Conservation (phyloP, 23 red algal species). For the Chondrus crispus region DNA sequence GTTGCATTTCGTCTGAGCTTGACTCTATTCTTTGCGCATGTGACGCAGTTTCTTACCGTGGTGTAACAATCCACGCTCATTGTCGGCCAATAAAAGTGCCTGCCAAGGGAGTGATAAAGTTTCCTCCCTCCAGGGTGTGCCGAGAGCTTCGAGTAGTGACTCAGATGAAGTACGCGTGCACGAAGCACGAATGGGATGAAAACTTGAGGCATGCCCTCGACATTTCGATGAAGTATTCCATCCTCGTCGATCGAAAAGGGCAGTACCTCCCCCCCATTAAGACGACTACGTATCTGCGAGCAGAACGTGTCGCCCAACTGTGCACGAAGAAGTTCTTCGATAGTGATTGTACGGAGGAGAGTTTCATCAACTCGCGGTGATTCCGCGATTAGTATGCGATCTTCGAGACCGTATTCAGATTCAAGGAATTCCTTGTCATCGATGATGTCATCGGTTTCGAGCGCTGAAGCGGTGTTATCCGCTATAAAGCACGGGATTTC, state of each 20-base stretch:
- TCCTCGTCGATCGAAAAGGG: neutral
- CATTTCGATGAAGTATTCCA: neutral
- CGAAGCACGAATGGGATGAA: neutral
- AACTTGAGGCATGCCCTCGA: neutral
- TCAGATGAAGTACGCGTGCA: neutral
- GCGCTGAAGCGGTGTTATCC: neutral
- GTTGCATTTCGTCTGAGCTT: neutral
- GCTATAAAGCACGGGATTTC: neutral
- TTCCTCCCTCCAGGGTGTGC: neutral
- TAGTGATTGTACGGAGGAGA: neutral
- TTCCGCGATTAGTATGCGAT: neutral
- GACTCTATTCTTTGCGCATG: neutral
- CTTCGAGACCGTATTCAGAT: neutral
- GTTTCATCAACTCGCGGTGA: neutral
- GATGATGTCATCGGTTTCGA: neutral
- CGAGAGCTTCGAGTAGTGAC: neutral
- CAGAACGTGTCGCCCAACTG: neutral
- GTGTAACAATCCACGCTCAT: neutral
- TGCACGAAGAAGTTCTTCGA: neutral
- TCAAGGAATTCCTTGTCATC: neutral
- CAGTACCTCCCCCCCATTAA: neutral
- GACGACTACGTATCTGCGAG: neutral
- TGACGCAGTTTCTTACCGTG: neutral
- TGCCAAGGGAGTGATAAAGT: neutral
- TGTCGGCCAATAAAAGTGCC: neutral